Base-by-base conservation (phyloP, 2,329 filamentous ascomycete genomes). In the Aspergillus ustus region DNA sequence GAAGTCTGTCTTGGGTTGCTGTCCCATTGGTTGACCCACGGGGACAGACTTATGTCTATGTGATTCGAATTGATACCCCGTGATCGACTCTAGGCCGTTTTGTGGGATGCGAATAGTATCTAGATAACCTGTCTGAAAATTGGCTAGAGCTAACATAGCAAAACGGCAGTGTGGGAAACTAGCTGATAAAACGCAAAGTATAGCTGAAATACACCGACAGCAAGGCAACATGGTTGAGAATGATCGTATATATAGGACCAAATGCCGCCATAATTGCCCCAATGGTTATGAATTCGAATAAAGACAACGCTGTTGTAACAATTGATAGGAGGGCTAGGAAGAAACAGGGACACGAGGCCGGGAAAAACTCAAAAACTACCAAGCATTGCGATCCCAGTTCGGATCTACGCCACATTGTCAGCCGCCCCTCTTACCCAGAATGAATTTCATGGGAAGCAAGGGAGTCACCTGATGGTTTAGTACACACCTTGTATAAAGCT, bases 401-500 rank as follows among this genome's bases (percentile, higher is more conserved):
- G 81, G 81, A 74, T 83, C 81, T 83, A 63, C 17, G 22, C 29
- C 44, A 37, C 20, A 20, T 49, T 40, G 31, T 40, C 31, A n/a
- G 7, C n/a, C 44, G 7, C n/a, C 44, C 19, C 8, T n/a, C 29
- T 15, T 13, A 49, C 22, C 9, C 31, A 40, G 13, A 34, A 28
- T 13, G 9, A 44, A 25, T 13, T 9, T 37, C 51, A 25, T 52
- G 20, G 28, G 31, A 53, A 50, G 49, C 13, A 34, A 49, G 17
- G 40, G 68, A 34, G 46, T 13, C 34, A 15, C 9, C 5, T 11
- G 15, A 15, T 40, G 34, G 15, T 9, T 40, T 15, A 40, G 34
- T 15, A 11, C 34, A 15, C 15, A 96, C 93, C 95, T 81, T 99
- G 95, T 73, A 99, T 93, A 82, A 98, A 99, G 31, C 92, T 91